Conservation (phyloP, 1,139 yeast species). For the Oligophagozyma castellii region DNA sequence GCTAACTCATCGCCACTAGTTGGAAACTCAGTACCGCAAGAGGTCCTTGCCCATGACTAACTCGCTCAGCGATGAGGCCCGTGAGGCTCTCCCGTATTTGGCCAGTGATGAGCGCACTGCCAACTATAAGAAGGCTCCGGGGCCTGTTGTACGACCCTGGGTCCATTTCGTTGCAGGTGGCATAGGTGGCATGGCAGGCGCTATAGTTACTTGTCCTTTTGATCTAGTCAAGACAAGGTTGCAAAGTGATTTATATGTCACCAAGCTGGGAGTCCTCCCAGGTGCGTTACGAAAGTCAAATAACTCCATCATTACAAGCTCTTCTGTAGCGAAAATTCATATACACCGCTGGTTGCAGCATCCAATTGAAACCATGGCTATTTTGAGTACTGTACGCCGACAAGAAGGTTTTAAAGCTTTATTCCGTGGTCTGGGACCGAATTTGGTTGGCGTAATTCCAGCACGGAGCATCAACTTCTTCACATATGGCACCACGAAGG, state of each 20-base stretch:
- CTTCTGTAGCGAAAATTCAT: slow-evolving; percentile 15
- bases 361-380: slow-evolving; percentile 69
- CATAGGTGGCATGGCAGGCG: slow-evolving; percentile 95
- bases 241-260: slow-evolving; percentile 60
- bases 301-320: slow-evolving; percentile 3
- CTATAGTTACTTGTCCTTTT: slow-evolving; percentile 82
- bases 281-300: slow-evolving; percentile 2
- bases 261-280: slow-evolving; percentile 17
- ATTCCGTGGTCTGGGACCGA: slow-evolving; percentile 93
- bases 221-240: slow-evolving; percentile 94
- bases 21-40: too few relatives aligned
- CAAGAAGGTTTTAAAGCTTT: slow-evolving; percentile 76
- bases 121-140: slow-evolving; percentile 19
- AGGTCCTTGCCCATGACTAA: too few relatives aligned
- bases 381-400: slow-evolving; percentile 51
- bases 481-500: slow-evolving; percentile 88
- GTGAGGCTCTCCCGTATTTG: slow-evolving; percentile 45
- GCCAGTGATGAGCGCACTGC: slow-evolving; percentile 51
- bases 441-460: slow-evolving; percentile 95
- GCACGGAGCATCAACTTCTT: slow-evolving; percentile 94
- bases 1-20: too few relatives aligned
- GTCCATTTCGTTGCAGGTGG: slow-evolving; percentile 99
- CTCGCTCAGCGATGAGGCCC: slow-evolving; percentile 44
- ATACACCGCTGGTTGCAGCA: slow-evolving; percentile 43
- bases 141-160: slow-evolving; percentile 54